Base-by-base conservation (phyloP, 768 basidiomycete species). In the Myochromella boudieri region DNA sequence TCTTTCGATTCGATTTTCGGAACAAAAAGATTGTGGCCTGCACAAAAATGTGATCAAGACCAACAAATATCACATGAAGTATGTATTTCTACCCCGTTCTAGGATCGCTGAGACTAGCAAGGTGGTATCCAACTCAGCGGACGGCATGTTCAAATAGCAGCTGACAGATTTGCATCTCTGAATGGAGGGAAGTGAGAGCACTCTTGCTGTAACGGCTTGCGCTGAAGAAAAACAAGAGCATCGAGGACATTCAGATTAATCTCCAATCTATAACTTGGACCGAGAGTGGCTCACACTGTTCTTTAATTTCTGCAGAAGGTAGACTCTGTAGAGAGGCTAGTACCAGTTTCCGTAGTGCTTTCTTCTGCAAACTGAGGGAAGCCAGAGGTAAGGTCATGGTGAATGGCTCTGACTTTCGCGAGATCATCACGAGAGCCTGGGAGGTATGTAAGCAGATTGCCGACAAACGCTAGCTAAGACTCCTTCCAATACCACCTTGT, bases 81-180 rank as follows among this genome's bases (percentile, higher is more conserved):
- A 12, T 17, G 9, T 4, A 28, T 28, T 38, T 78, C 34, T 48
- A 87, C 87, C 81, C 8, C 67, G 62, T 17, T 68, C 59, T n/a
- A 90, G 60, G 44, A 90, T 74, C 11, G 69, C 68, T 9, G 72
- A 60, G 9, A 79, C 71, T 27, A 91, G 52, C 0, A 59, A 57
- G 3, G 71, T 58, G 0, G 89, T 91, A 55, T 84, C 75, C 20
- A 82, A 70, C 56, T 91, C 89, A 3, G 76, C 85, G 1, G 74
- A 61, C 9, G 86, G 85, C 89, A 91, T 90, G 64, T 81, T 90
- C 32, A 91, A 70, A 61, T 85, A 91, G 62, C 89, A 91, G 67
- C 86, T 82, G 24, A 90, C 61, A 4, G 70, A 69, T 41, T 63
- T 72, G 41, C 72, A 74, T 29, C 57, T 57, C 27, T 71, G 63